These are phyloP conservation scores for Parascedosporium putredinis DNA, from an alignment of 2,329 filamentous ascomycete species.

Conservation along the genomic window DNA sequence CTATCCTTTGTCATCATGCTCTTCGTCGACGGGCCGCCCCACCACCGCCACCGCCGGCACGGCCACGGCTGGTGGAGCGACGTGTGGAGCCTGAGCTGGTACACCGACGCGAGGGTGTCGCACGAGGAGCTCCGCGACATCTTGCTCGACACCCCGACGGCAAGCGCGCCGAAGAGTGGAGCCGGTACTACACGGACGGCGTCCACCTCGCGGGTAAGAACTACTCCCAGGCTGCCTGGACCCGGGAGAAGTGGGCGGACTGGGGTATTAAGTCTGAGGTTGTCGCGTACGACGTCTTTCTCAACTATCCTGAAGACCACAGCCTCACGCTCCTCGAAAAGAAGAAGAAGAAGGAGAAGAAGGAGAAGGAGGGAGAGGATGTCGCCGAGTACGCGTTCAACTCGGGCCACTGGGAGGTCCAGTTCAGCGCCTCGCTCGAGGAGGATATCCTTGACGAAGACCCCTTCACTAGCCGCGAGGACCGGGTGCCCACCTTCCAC, in stretches of 20 bases:
- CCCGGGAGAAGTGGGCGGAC: constrained; percentile 59
- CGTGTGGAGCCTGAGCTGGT: constrained; percentile 16
- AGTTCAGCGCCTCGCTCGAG: constrained; percentile 70
- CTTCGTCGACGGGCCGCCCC: constrained; percentile 28
- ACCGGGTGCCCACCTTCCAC: constrained; percentile 82
- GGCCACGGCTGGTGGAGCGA: constrained; percentile 17
- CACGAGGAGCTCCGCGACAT: constrained; percentile 45
- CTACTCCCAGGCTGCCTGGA: constrained; percentile 63
- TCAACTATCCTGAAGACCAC: constrained; percentile 68
- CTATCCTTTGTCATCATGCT: constrained; percentile 37
- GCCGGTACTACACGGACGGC: constrained; percentile 65
- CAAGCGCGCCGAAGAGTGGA: constrained; percentile 57
- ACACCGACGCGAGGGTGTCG: constrained; percentile 10
- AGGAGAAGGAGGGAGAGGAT: no score
- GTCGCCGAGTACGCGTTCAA: no score
- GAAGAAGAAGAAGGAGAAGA: constrained; percentile 20
- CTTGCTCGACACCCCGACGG: constrained; percentile 48
- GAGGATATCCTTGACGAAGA: constrained; percentile 83
- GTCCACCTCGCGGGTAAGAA: constrained; percentile 71
- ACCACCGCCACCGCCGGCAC: constrained; percentile 23
- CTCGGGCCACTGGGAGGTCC: constrained; percentile 43
- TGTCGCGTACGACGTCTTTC: constrained; percentile 62
- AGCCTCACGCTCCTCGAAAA: constrained; percentile 51
- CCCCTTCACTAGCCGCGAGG: constrained; percentile 58
- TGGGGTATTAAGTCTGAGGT: constrained; percentile 58